These are phyloP conservation scores for Epipyxis sp. DNA, from an alignment of 108 stramenopile genomes.

Conservation along the genomic window DNA sequence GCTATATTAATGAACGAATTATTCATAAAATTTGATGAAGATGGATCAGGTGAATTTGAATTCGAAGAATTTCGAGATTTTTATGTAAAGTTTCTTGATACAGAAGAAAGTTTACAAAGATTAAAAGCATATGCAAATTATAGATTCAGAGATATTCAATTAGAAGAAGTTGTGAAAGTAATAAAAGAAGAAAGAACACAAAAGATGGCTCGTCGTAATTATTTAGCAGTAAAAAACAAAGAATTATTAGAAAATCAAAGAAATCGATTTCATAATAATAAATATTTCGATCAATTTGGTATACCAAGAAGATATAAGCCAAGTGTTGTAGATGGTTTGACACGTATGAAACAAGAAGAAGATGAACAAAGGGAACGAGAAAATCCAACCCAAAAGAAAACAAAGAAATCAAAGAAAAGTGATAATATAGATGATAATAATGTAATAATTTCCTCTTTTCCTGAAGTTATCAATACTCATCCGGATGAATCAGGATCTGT, in stretches of 20 bases:
- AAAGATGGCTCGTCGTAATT: neutral
- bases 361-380: too few species aligned
- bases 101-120: neutral
- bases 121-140: neutral
- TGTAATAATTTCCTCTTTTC: too few species aligned
- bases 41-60: conserved; percentile 23
- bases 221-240: neutral
- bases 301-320: neutral
- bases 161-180: conserved; percentile 1
- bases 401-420: too few species aligned
- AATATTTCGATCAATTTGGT: conserved; percentile 1
- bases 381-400: too few species aligned
- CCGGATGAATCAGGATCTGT: too few species aligned
- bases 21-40: conserved; percentile 16
- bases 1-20: conserved; percentile 23
- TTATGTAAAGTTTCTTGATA: conserved; percentile 6
- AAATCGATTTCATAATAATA: neutral
- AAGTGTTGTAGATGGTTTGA: too few species aligned
- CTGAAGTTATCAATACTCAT: too few species aligned
- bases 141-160: conserved; percentile 13
- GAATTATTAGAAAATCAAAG: neutral
- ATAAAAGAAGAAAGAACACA: neutral
- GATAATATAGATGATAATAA: too few species aligned
- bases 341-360: too few species aligned
- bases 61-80: conserved; percentile 34